Base-by-base conservation (phyloP, 306 rosid species). In the Macrotyloma uniflorum region DNA sequence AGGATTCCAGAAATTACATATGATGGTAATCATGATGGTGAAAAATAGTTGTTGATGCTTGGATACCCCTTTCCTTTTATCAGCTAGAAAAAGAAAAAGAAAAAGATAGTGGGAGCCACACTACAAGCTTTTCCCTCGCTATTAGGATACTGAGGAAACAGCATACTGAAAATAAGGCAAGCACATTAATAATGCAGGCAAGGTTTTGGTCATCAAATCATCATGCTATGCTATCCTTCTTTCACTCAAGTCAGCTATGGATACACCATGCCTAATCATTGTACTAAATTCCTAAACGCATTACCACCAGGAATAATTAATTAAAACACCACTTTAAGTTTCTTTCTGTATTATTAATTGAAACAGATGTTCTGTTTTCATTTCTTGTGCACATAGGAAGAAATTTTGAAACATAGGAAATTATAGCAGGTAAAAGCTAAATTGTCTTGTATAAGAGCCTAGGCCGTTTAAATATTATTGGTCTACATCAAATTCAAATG, bases 201-300 rank as follows among this genome's bases (percentile, higher is more conserved):
- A 16, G 72, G 58, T 15, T 70, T 83, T 68, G 22, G 74, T 61
- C 74, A 61, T 75, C 47, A 61, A 42, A 74, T 79, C 55, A 83
- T 82, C 19, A 77, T 64, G 70, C 22, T 61, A 77, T 64, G 70
- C 22, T 61, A 36, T 73, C 53, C 59, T 78, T 43, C 75, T 72
- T 62, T 72, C 45, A 45, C 85, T 75, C 24, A 18, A 71, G 49
- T 77, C 76, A 66, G 76, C 51, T 67, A 67, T 72, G 42, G 62
- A 66, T 68, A 83, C 63, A 73, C 54, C 75, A 75, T 50, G 75
- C 71, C 33, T 80, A 79, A 83, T 79, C 81, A 67, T 50, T 79
- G 46, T 67, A 62, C 40, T 53, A 69, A 79, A 23, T 40, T 59
- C 70, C 70, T 24, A 0, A 50, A 40, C 65, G 32, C 72, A 83